These are phyloP conservation scores for Tetrapisispora nanseiensis DNA, from an alignment of 805 yeast genomes.

Conservation along the genomic window DNA sequence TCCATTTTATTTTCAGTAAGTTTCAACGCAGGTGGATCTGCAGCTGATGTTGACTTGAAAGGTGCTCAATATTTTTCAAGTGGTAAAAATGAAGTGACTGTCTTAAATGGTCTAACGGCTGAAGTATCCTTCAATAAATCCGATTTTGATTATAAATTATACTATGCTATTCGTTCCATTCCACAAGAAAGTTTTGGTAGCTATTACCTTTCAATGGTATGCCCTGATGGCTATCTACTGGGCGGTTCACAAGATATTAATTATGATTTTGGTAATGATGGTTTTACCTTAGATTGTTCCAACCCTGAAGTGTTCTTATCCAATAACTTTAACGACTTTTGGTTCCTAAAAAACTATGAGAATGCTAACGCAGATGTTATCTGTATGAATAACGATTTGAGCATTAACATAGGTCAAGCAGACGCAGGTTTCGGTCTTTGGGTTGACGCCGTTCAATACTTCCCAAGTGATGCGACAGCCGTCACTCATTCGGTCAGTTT, in stretches of 20 bases:
- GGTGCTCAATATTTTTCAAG: slow-evolving; percentile 23
- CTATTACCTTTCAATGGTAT: slow-evolving; percentile 28
- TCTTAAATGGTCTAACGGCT: slow-evolving; percentile 20
- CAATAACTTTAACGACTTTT: slow-evolving; percentile 29
- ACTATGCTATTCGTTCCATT: slow-evolving; percentile 26
- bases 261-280: slow-evolving; percentile 27
- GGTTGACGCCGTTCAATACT: slow-evolving; percentile 27
- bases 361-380: slow-evolving; percentile 9
- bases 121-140: slow-evolving; percentile 22
- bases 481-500: slow-evolving; percentile 15
- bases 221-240: slow-evolving; percentile 24
- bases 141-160: slow-evolving; percentile 11
- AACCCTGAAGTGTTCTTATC: slow-evolving; percentile 17
- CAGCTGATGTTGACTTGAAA: slow-evolving; percentile 23
- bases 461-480: slow-evolving; percentile 14
- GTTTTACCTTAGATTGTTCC: slow-evolving; percentile 30
- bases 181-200: slow-evolving; percentile 25
- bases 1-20: slow-evolving; percentile 22
- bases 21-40: slow-evolving; percentile 31
- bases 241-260: slow-evolving; percentile 22
- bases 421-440: slow-evolving; percentile 24
- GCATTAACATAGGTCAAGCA: slow-evolving; percentile 13
- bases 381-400: slow-evolving; percentile 20
- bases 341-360: slow-evolving; percentile 20
- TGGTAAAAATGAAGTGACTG: slow-evolving; percentile 24